A percentile compares a stretch with the other conserved stretches of the same genome.
phyloP scores from a whole-genome alignment of 2,329 filamentous ascomycete genomes.

The Sporothrix brasiliensis region DNA sequence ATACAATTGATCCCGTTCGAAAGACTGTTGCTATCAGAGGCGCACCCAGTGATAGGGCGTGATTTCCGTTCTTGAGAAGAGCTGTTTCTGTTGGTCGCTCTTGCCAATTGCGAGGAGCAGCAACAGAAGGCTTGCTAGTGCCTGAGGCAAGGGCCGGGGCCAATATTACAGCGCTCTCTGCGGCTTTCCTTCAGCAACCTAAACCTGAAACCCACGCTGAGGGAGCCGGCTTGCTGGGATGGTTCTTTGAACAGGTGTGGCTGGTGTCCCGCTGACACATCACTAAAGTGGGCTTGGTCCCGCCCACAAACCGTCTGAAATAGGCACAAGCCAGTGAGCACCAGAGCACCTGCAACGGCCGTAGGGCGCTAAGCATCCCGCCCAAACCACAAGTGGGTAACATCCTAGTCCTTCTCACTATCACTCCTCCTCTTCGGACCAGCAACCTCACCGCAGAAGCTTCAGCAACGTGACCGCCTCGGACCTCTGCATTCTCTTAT shows the following conservation, averaged over 20 bases:
- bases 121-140: neutral
- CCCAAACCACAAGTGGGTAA: conserved; percentile 27
- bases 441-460: conserved; percentile 12
- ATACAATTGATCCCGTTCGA: neutral
- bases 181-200: neutral
- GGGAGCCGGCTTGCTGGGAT: neutral
- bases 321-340: neutral
- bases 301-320: neutral
- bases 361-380: conserved; percentile 22
- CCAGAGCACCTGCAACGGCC: neutral
- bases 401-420: conserved; percentile 21
- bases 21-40: neutral
- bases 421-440: conserved; percentile 18
- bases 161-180: neutral
- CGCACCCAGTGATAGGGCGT: neutral
- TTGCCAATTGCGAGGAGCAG: conserved; percentile 6
- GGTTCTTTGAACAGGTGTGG: neutral
- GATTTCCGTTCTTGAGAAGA: neutral
- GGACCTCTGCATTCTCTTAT: neutral
- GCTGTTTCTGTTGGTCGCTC: neutral
- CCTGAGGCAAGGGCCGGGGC: neutral
- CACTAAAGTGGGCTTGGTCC: conserved; percentile 6
- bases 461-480: conserved; percentile 29
- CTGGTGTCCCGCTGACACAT: conserved; percentile 22
- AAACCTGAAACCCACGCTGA: neutral